Evolutionary conservation across 2,329 filamentous ascomycete genomes (phyloP), one percentile per base, ranked within the genome.

Genomic region (Metarhizium humberi): DNA sequence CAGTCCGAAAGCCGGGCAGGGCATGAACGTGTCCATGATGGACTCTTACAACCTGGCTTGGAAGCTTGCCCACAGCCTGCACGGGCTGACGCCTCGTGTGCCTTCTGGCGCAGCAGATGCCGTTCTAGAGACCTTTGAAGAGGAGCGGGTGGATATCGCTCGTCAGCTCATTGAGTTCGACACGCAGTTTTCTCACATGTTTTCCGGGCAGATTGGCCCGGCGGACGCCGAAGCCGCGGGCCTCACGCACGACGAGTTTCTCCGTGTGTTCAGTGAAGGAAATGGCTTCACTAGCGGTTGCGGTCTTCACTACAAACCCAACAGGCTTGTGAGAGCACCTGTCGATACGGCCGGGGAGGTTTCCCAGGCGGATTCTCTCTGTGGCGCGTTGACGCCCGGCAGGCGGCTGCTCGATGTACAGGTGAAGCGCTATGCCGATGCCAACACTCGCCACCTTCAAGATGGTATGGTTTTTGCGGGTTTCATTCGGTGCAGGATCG

Each of bases 101-200:
- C 0, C 67, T 84, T 0, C 60, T 70, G 2, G 80, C 77, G 0
- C 18, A 25, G 25, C 14, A 29, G 25, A 29, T 20, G 13, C 38
- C 2, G 7, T 52, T 32, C 25, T 46, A 8, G 36, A 38, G 16
- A 51, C n/a, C 34, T 83, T 83, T 56, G 73, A 78, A 30, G 55
- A 66, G 8, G 80, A 84, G 58, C 71, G 80, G 68, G 78, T 62
- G 38, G 71, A 74, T 14, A 71, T 75, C 2, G 75, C 75, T 0
- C 63, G 71, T 42, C 69, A 75, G 6, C 68, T 77, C 0, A 75
- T 77, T 51, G 65, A 72, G n/a, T 76, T 76, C 40, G 75, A 78
- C 55, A 53, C 40, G n/a, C 10, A 58, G 0, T 64, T 60, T 13
- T 60, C 61, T 1, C 57, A 57, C 2, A 18, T 65, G 2, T 65